Percentiles rank a stretch among this genome's conserved stretches.
Evolutionary conservation across 495 filamentous ascomycete genomes (phyloP).

Genomic region (Daldinia decipiens): DNA sequence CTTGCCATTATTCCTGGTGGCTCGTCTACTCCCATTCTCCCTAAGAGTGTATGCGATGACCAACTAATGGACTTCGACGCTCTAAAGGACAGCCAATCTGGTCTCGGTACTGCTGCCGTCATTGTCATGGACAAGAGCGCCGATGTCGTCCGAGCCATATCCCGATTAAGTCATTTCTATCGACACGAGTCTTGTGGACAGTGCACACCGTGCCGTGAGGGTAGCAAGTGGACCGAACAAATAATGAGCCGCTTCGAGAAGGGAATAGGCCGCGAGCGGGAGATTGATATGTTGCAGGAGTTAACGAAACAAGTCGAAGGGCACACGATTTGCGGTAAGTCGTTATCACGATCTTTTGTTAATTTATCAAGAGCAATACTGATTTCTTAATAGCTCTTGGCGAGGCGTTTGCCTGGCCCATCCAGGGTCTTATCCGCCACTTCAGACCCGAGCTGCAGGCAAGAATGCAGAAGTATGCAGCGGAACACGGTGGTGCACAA

Average conservation of each 20-base stretch:
- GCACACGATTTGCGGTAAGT: constrained; percentile 92
- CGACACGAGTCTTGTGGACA: constrained; percentile 98
- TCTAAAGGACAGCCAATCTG: constrained; percentile 95
- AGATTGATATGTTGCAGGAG: constrained; percentile 99
- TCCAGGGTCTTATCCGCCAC: constrained; percentile 97
- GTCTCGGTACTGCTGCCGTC: constrained; percentile 96
- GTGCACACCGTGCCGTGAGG: constrained; percentile 97
- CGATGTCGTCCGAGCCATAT: constrained; percentile 93
- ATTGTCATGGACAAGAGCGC: constrained; percentile 99
- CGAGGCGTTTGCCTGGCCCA: constrained; percentile 98
- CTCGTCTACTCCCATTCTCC: constrained; percentile 94
- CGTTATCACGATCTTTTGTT: not conserved
- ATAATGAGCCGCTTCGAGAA: constrained; percentile 97
- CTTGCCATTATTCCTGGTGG: constrained; percentile 95
- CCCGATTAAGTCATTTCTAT: constrained; percentile 94
- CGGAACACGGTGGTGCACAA: constrained; percentile 72
- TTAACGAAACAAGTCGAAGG: constrained; percentile 99
- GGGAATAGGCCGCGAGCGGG: constrained; percentile 84
- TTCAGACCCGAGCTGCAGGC: constrained; percentile 95
- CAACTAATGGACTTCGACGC: constrained; percentile 99
- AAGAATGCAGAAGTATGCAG: constrained; percentile 79
- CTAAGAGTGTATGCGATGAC: constrained; percentile 85
- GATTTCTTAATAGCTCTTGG: constrained; percentile 70
- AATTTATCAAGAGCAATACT: constrained; percentile 12
- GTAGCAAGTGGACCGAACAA: constrained; percentile 97